These are phyloP conservation scores for Citeromyces nyonsensis DNA, from an alignment of 805 yeast genomes.

Conservation along the genomic window DNA sequence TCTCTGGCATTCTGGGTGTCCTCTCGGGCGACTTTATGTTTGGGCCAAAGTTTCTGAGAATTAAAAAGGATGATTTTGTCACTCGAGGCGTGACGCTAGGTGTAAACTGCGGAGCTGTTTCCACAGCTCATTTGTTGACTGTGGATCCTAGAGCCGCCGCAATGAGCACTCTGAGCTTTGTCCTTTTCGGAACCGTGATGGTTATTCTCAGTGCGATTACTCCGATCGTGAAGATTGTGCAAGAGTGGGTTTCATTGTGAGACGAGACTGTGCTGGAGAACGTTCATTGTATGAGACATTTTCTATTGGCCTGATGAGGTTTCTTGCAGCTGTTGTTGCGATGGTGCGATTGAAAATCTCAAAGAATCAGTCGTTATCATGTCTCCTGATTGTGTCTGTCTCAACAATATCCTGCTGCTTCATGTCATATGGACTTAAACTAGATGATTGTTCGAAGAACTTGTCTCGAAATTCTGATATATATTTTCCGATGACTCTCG, in stretches of 20 bases:
- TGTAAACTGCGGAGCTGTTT: conserved; percentile 69
- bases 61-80: conserved; percentile 50
- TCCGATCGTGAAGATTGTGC: conserved; percentile 31
- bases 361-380: too few species aligned
- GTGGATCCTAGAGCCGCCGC: conserved; percentile 73
- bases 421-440: too few species aligned
- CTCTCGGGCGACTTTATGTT: conserved; percentile 43
- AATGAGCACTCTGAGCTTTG: conserved; percentile 56
- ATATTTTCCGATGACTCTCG: too few species aligned
- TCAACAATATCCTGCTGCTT: too few species aligned
- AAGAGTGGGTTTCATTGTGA: conserved; percentile 27
- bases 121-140: conserved; percentile 58
- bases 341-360: too few species aligned
- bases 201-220: conserved; percentile 49
- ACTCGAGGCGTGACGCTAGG: conserved; percentile 69
- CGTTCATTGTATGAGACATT: too few species aligned
- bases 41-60: conserved; percentile 19
- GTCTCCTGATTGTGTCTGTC: too few species aligned
- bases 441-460: too few species aligned
- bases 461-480: too few species aligned
- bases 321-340: too few species aligned
- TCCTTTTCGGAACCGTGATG: conserved; percentile 60
- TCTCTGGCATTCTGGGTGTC: conserved; percentile 67
- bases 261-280: too few species aligned
- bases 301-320: too few species aligned